These are phyloP conservation scores for Trichosporon sp. DNA, from an alignment of 1,284 basidiomycete genomes.

Conservation along the genomic window DNA sequence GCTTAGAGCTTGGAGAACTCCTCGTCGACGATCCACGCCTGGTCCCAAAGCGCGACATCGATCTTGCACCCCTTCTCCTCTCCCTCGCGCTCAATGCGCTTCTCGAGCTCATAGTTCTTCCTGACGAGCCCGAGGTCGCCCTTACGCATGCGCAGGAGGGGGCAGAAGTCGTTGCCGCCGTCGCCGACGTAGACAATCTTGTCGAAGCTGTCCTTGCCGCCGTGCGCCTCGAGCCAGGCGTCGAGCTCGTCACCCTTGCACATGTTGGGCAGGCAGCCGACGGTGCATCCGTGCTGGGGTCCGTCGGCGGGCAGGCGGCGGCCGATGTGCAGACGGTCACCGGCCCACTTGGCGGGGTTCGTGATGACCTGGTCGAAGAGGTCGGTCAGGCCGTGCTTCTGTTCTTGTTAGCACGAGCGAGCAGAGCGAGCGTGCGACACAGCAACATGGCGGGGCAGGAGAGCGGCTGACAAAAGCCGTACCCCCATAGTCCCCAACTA, in stretches of 20 bases:
- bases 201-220: constrained; percentile 66
- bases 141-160: constrained; percentile 76
- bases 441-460: too few relatives aligned
- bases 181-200: constrained; percentile 91
- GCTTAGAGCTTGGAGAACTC: not conserved
- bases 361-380: constrained; percentile 87
- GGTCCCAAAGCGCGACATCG: constrained; percentile 78
- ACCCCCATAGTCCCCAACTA: too few relatives aligned
- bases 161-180: constrained; percentile 94
- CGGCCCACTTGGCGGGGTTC: constrained; percentile 83
- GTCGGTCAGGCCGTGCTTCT: constrained; percentile 65
- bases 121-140: constrained; percentile 67
- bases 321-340: constrained; percentile 74
- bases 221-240: constrained; percentile 72
- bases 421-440: too few relatives aligned
- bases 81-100: constrained; percentile 72
- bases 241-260: constrained; percentile 96
- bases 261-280: constrained; percentile 96
- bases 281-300: constrained; percentile 78
- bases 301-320: constrained; percentile 74
- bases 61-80: constrained; percentile 67
- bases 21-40: constrained; percentile 93
- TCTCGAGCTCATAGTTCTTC: constrained; percentile 72
- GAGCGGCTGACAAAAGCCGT: too few relatives aligned
- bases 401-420: not conserved